A percentile compares a stretch with the other conserved stretches of the same genome.
Evolutionary conservation across 495 filamentous ascomycete species (phyloP).

Genomic region (Xylaria curta): DNA sequence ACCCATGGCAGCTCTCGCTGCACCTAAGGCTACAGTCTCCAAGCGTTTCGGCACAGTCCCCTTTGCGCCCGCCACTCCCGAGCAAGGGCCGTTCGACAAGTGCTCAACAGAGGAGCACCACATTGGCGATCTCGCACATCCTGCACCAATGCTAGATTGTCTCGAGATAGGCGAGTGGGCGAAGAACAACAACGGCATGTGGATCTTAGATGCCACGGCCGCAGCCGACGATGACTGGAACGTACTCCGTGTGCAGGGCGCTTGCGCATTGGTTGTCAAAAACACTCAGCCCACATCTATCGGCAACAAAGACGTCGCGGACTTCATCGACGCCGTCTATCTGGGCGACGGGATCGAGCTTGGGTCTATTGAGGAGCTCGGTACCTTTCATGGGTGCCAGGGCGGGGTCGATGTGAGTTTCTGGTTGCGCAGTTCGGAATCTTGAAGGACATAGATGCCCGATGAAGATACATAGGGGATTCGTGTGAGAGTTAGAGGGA

Average conservation of each 20-base stretch:
- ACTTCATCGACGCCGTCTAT: slow-evolving; percentile 22
- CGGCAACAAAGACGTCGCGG: slow-evolving; percentile 27
- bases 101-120: slow-evolving; percentile 15
- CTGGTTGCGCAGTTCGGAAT: slow-evolving; percentile 22
- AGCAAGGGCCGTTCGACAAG: slow-evolving; percentile 12
- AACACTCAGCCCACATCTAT: slow-evolving; percentile 23
- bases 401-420: slow-evolving; percentile 19
- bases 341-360: background rate
- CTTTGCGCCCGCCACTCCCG: slow-evolving; percentile 22
- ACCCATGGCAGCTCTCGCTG: slow-evolving; percentile 24
- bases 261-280: slow-evolving; percentile 28
- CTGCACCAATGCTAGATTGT: slow-evolving; percentile 26
- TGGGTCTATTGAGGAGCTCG: slow-evolving; percentile 14
- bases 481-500: background rate
- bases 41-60: slow-evolving; percentile 6
- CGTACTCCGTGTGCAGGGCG: slow-evolving; percentile 2
- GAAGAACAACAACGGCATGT: slow-evolving; percentile 21
- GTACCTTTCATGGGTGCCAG: slow-evolving; percentile 4
- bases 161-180: slow-evolving; percentile 20
- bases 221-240: slow-evolving; percentile 18
- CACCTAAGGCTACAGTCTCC: background rate
- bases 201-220: slow-evolving; percentile 18
- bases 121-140: background rate
- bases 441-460: background rate
- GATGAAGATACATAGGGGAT: background rate